Conservation (phyloP, 2,329 filamentous ascomycete species). For the Penicillium fuscoglaucum region DNA sequence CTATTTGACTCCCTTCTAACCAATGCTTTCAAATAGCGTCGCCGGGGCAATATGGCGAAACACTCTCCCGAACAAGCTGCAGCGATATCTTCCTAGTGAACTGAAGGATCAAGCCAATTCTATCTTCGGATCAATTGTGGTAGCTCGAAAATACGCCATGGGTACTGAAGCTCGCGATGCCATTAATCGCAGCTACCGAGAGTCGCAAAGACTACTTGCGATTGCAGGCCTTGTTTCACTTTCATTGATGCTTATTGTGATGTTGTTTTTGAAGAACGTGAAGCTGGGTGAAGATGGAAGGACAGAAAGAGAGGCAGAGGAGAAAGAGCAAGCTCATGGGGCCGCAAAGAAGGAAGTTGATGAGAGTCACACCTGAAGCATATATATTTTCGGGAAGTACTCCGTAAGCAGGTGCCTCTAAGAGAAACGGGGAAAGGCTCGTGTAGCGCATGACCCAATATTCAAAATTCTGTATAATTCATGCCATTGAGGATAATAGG, state of each 20-base stretch:
- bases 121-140: constrained; percentile 25
- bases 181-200: constrained; percentile 24
- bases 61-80: constrained; percentile 21
- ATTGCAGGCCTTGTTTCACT: constrained; percentile 21
- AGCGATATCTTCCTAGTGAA: constrained; percentile 22
- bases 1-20: neutral
- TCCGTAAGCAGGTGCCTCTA: too few species aligned
- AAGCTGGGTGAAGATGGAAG: constrained; percentile 15
- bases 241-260: constrained; percentile 22
- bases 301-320: neutral
- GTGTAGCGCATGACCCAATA: neutral
- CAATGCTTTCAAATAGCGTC: constrained; percentile 19
- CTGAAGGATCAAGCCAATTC: constrained; percentile 18
- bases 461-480: neutral
- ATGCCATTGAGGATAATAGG: neutral
- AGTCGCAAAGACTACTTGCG: constrained; percentile 22
- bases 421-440: neutral
- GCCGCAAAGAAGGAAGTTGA: neutral
- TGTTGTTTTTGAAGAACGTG: constrained; percentile 27
- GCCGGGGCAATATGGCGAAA: constrained; percentile 43
- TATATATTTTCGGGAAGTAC: neutral
- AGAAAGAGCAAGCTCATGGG: neutral
- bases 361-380: neutral
- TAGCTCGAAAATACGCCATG: constrained; percentile 18
- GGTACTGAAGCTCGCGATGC: constrained; percentile 17